Conservation (phyloP, 768 basidiomycete species). For the Tulasnella sp. region DNA sequence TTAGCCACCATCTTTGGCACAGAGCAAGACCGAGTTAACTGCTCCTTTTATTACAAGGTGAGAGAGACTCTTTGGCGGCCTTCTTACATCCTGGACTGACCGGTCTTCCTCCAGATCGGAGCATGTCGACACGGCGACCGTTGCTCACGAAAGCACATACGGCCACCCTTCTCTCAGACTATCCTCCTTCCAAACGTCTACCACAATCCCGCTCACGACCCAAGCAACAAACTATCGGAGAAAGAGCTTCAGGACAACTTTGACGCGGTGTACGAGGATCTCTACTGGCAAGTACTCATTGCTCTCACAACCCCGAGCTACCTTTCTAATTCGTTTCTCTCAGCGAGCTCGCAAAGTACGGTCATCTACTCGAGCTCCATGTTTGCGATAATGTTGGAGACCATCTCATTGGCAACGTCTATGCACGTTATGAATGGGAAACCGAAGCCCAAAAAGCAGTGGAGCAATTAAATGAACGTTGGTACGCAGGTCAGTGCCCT, state of each 20-base stretch:
- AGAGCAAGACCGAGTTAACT: constrained; percentile 93
- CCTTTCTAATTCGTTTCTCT: constrained; percentile 1
- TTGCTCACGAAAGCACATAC: constrained; percentile 97
- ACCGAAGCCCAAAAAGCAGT: constrained; percentile 92
- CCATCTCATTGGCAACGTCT: constrained; percentile 94
- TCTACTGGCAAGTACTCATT: constrained; percentile 53
- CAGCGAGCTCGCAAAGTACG: constrained; percentile 83
- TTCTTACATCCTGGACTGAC: neutral
- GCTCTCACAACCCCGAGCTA: neutral
- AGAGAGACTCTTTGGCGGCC: constrained; percentile 25
- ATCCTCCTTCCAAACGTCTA: constrained; percentile 96
- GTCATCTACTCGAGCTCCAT: constrained; percentile 91
- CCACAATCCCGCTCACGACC: constrained; percentile 94
- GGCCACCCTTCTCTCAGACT: constrained; percentile 95
- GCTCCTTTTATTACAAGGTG: constrained; percentile 97
- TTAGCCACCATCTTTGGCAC: constrained; percentile 95
- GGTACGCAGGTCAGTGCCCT: constrained; percentile 83
- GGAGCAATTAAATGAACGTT: constrained; percentile 86
- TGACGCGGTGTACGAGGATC: constrained; percentile 89
- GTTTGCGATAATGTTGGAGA: constrained; percentile 99
- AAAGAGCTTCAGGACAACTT: constrained; percentile 87
- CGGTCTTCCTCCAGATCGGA: constrained; percentile 59
- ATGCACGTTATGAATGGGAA: constrained; percentile 98
- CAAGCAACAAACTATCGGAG: constrained; percentile 77
- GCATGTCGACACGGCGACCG: constrained; percentile 97